phyloP scores from a whole-genome alignment of 2,329 filamentous ascomycete genomes.

The Knufia petricola region DNA sequence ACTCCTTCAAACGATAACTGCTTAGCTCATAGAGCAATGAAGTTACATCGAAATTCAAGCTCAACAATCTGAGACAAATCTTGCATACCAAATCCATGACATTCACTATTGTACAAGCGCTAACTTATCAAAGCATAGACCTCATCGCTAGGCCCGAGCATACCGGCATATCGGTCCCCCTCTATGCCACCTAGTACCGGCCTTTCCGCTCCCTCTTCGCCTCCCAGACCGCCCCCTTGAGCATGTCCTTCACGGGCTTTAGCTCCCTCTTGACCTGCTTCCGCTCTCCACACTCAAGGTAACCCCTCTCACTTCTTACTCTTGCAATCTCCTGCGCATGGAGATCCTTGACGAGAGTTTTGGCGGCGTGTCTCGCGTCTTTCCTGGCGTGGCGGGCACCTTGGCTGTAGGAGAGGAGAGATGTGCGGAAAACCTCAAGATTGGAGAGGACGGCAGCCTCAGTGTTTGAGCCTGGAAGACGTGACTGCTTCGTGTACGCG shows the following conservation, averaged over 20 bases:
- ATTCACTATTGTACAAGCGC: background rate
- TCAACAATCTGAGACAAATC: slow-evolving; percentile 10
- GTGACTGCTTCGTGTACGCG: background rate
- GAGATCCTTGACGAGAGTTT: background rate
- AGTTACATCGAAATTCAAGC: slow-evolving; percentile 10
- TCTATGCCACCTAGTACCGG: background rate
- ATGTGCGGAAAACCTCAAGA: background rate
- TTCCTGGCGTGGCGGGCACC: background rate
- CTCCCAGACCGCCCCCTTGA: slow-evolving; percentile 4
- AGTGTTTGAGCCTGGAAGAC: background rate
- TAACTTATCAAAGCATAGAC: background rate
- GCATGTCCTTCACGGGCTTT: slow-evolving; percentile 9
- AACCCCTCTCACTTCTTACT: background rate
- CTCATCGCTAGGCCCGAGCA: too few species aligned
- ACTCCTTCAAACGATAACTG: slow-evolving; percentile 11
- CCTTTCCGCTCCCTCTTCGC: slow-evolving; percentile 1
- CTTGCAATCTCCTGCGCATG: background rate
- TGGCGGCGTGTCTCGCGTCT: background rate
- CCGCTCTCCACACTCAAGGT: slow-evolving; percentile 2
- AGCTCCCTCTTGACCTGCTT: slow-evolving; percentile 5
- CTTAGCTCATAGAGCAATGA: slow-evolving; percentile 9
- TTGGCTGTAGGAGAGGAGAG: background rate
- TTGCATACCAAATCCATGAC: background rate
- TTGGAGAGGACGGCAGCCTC: background rate
- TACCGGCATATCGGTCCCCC: too few species aligned